These are phyloP conservation scores for Botrytis elliptica DNA, from an alignment of 2,329 filamentous ascomycete genomes.

Conservation along the genomic window DNA sequence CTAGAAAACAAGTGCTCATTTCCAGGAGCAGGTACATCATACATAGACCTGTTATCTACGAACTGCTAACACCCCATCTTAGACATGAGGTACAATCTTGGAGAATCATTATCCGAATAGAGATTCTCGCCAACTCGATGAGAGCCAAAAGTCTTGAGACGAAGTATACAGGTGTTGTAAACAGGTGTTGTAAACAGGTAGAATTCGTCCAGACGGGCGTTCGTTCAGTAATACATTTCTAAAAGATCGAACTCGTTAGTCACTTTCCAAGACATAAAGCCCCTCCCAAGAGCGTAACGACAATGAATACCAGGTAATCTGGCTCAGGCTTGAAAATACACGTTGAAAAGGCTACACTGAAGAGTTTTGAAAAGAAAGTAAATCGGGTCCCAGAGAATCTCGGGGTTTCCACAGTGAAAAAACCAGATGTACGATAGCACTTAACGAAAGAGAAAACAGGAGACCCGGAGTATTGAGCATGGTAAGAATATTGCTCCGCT, in stretches of 20 bases:
- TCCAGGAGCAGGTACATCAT: background rate
- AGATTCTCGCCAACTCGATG: background rate
- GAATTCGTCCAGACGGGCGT: too few species aligned
- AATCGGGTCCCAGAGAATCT: background rate
- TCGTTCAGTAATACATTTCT: background rate
- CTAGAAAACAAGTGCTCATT: background rate
- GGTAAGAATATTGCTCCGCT: too few species aligned
- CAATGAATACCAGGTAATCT: background rate
- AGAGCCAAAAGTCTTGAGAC: background rate
- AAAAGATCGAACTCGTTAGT: background rate
- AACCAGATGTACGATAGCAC: background rate
- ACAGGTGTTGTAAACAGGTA: too few species aligned
- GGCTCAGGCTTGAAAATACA: background rate
- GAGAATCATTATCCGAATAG: background rate
- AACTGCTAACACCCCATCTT: background rate
- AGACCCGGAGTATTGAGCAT: too few species aligned
- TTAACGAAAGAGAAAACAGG: background rate
- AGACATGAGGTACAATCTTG: background rate
- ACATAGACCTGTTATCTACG: background rate
- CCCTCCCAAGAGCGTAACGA: background rate
- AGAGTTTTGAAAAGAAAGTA: background rate
- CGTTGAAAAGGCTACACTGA: background rate
- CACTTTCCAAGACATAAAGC: background rate
- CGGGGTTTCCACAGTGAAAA: background rate
- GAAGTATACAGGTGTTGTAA: too few species aligned